These are phyloP conservation scores for Pyrus pyrifolia DNA, from an alignment of 306 rosid species.

Conservation along the genomic window DNA sequence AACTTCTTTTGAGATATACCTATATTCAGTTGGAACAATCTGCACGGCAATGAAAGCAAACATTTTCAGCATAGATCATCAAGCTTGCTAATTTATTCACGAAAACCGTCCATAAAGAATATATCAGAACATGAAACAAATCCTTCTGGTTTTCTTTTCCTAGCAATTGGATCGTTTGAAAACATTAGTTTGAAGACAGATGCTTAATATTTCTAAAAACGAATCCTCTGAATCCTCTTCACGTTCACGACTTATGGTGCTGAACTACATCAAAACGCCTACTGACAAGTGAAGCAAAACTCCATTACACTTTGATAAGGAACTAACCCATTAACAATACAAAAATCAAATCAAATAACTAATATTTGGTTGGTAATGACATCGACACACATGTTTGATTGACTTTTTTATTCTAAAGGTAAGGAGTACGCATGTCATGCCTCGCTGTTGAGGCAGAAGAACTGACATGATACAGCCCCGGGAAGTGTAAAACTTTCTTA, in stretches of 20 bases:
- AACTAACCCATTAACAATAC: background rate
- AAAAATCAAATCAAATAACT: background rate
- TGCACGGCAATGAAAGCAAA: conserved; percentile 33
- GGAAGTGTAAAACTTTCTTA: background rate
- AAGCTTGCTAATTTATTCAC: background rate
- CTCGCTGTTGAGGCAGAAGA: background rate
- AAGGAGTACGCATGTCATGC: background rate
- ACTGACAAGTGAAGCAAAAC: background rate
- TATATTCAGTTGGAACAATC: conserved; percentile 94
- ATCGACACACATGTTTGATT: background rate
- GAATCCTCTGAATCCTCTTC: background rate
- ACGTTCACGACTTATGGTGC: background rate
- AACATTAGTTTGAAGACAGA: background rate
- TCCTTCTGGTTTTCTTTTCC: background rate
- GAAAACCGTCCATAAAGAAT: background rate
- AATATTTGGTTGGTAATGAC: background rate
- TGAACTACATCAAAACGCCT: background rate
- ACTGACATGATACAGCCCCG: background rate
- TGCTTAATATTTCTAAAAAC: background rate
- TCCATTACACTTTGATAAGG: background rate
- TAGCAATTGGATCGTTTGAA: background rate
- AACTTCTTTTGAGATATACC: conserved; percentile 78
- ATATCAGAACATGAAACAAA: background rate
- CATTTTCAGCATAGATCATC: background rate
- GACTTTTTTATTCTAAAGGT: background rate